A percentile compares a stretch with the other conserved stretches of the same genome.
Evolutionary conservation across 768 basidiomycete species (phyloP).

Genomic region (Albatrellus ellisii): DNA sequence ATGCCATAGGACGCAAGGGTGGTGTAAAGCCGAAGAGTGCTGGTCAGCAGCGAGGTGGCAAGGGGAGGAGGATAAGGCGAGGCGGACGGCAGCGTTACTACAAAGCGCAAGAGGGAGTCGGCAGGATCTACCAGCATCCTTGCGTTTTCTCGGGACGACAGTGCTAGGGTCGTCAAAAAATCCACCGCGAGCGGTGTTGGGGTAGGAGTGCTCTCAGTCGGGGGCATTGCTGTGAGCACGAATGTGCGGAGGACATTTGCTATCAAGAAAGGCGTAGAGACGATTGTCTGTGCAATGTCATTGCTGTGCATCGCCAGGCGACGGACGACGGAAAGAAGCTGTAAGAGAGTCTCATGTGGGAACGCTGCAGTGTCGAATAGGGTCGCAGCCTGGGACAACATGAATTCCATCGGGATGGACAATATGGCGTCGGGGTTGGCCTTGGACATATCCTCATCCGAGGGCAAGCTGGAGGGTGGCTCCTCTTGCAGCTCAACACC

Average conservation of each 20-base stretch:
- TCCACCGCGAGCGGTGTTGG: slow-evolving; percentile 39
- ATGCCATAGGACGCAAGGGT: slow-evolving; percentile 69
- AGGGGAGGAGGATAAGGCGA: slow-evolving; percentile 25
- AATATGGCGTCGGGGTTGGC: slow-evolving; percentile 17
- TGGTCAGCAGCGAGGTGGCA: slow-evolving; percentile 34
- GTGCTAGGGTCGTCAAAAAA: slow-evolving; percentile 43
- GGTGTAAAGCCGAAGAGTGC: slow-evolving; percentile 51
- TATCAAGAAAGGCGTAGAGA: slow-evolving; percentile 38
- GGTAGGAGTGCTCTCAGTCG: slow-evolving; percentile 17
- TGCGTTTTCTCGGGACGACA: slow-evolving; percentile 60
- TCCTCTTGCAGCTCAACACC: slow-evolving; percentile 33
- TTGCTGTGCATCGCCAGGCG: slow-evolving; percentile 51
- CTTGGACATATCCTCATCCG: slow-evolving; percentile 16
- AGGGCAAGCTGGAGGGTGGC: slow-evolving; percentile 13
- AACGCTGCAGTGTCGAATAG: slow-evolving; percentile 28
- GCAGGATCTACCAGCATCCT: slow-evolving; percentile 37
- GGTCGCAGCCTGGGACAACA: slow-evolving; percentile 38
- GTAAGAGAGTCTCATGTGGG: slow-evolving; percentile 35
- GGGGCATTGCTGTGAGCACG: slow-evolving; percentile 39
- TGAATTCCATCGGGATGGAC: slow-evolving; percentile 26
- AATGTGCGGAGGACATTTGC: slow-evolving; percentile 39
- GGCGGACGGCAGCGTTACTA: slow-evolving; percentile 39
- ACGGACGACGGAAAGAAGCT: slow-evolving; percentile 45
- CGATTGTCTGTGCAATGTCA: slow-evolving; percentile 35
- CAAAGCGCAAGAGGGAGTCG: slow-evolving; percentile 61